Evolutionary conservation across 805 yeast species (phyloP).

Genomic region (Debaryomyces maramus): DNA sequence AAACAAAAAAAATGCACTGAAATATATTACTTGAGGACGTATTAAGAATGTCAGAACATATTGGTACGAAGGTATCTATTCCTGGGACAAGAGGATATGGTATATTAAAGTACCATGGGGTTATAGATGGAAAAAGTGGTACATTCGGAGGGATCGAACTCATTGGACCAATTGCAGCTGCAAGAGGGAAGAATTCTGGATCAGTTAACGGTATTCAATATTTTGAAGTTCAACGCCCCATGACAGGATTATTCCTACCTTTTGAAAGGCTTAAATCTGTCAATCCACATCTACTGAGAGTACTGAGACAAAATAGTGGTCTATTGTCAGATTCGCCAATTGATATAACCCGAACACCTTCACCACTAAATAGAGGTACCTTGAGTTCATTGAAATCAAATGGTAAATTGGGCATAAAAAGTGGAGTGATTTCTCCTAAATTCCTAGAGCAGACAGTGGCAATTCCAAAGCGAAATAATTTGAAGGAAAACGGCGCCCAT

Average conservation of each 20-base stretch:
- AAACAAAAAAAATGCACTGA: background rate
- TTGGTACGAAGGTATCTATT: slow-evolving; percentile 42
- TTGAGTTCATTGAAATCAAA: slow-evolving; percentile 3
- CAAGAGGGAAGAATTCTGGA: slow-evolving; percentile 85
- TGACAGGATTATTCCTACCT: slow-evolving; percentile 75
- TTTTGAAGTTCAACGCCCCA: slow-evolving; percentile 62
- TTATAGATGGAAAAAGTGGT: slow-evolving; percentile 69
- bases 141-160: slow-evolving; percentile 86
- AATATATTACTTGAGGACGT: background rate
- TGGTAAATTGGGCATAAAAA: background rate
- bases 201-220: slow-evolving; percentile 68
- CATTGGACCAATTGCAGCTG: slow-evolving; percentile 54
- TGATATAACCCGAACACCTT: slow-evolving; percentile 3
- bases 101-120: slow-evolving; percentile 67
- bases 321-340: background rate
- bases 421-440: background rate
- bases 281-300: slow-evolving; percentile 27
- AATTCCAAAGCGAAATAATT: background rate
- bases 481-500: background rate
- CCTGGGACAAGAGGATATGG: slow-evolving; percentile 74
- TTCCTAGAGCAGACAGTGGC: background rate
- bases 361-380: slow-evolving; percentile 7
- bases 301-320: background rate
- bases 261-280: slow-evolving; percentile 43
- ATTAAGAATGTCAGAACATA: slow-evolving; percentile 25